Conservation (phyloP, 345 rosid species). For the Melastoma malabathricum region DNA sequence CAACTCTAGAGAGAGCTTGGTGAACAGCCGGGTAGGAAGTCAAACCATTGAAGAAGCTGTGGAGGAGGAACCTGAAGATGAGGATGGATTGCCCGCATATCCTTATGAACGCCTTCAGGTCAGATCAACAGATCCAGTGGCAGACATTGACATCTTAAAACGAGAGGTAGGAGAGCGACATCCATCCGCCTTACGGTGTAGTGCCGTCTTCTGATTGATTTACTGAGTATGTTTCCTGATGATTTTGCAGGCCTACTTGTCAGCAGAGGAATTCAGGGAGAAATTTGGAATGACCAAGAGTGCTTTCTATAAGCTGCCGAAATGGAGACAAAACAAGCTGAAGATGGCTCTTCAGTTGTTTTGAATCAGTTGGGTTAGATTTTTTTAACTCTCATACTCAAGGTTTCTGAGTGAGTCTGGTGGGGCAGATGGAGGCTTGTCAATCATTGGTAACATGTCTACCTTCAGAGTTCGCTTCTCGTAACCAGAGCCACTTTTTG, state of each 20-base stretch:
- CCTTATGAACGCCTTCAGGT: conserved; percentile 76
- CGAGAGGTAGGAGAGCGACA: conserved; percentile 50
- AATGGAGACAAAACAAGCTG: conserved; percentile 99
- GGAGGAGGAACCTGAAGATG: conserved; percentile 90
- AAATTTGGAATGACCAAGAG: conserved; percentile 76
- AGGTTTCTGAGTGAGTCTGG: conserved; percentile 15
- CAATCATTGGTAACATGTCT: conserved; percentile 14
- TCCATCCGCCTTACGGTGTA: no score
- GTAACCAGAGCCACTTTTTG: neutral
- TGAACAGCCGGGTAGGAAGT: conserved; percentile 65
- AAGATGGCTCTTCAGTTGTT: conserved; percentile 79
- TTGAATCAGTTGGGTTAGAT: conserved; percentile 19
- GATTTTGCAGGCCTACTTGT: conserved; percentile 56
- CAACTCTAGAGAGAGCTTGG: conserved; percentile 43
- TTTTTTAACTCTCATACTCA: conserved; percentile 16
- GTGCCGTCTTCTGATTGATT: no score
- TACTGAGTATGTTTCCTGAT: no score
- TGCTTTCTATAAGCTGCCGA: conserved; percentile 75
- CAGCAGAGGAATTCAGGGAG: conserved; percentile 64
- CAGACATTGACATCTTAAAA: conserved; percentile 85
- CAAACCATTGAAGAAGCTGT: conserved; percentile 81
- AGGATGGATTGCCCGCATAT: conserved; percentile 64
- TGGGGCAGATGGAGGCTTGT: conserved; percentile 24
- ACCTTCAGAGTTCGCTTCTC: conserved; percentile 1
- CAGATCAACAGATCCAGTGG: conserved; percentile 49